Conservation (phyloP, 257 asterid species). For the Ajuga chamaepitys region DNA sequence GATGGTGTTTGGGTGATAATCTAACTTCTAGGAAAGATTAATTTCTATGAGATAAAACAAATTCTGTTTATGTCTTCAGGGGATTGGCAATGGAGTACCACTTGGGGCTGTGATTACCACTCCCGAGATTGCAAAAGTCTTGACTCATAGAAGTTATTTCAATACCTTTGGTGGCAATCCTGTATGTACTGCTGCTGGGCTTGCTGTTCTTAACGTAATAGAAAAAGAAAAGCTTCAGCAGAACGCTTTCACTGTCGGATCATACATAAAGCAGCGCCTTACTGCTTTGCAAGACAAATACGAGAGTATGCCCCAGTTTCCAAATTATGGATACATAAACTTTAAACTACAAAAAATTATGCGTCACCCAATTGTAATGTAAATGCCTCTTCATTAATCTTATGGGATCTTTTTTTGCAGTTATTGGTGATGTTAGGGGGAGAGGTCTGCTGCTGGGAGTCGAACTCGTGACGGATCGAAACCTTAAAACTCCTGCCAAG, state of each 20-base stretch:
- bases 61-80: constrained; percentile 29
- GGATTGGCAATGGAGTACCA: constrained; percentile 94
- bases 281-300: constrained; percentile 50
- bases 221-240: constrained; percentile 84
- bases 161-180: constrained; percentile 98
- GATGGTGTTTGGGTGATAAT: not conserved
- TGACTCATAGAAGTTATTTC: constrained; percentile 57
- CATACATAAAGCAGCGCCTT: constrained; percentile 70
- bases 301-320: constrained; percentile 43
- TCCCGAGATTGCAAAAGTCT: constrained; percentile 69
- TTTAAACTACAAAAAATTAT: not conserved
- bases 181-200: constrained; percentile 86
- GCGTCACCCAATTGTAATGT: not conserved
- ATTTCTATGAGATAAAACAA: not conserved
- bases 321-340: not conserved
- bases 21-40: not conserved
- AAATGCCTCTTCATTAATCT: not conserved
- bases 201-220: constrained; percentile 77
- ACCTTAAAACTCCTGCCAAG: constrained; percentile 74
- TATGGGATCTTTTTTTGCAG: constrained; percentile 22
- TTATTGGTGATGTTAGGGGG: constrained; percentile 93
- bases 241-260: constrained; percentile 63
- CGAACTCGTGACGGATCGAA: constrained; percentile 77
- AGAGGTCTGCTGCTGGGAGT: constrained; percentile 88
- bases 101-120: constrained; percentile 93